Evolutionary conservation across 2,329 filamentous ascomycete species (phyloP).

Genomic region (Clonostachys chloroleuca): DNA sequence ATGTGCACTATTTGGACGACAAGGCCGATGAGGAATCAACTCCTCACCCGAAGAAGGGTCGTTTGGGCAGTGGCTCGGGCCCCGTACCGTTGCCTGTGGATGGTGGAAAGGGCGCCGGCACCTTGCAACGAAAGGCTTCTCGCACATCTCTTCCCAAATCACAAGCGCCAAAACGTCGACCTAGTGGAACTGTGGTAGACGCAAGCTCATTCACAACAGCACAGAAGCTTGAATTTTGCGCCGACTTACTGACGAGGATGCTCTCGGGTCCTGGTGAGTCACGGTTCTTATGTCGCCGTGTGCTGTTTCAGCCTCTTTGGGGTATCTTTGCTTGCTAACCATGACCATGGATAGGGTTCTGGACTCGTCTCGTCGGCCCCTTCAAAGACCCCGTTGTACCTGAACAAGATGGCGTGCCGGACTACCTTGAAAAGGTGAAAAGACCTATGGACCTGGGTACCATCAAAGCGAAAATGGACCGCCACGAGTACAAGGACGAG

Average conservation of each 20-base stretch:
- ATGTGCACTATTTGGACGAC: slow-evolving; percentile 43
- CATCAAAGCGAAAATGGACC: slow-evolving; percentile 57
- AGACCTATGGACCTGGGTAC: slow-evolving; percentile 58
- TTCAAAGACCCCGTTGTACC: slow-evolving; percentile 59
- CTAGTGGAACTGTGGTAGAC: slow-evolving; percentile 22
- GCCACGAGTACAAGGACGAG: slow-evolving; percentile 42
- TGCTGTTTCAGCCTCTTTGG: background rate
- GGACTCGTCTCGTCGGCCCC: slow-evolving; percentile 60
- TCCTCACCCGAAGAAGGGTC: slow-evolving; percentile 28
- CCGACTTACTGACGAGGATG: slow-evolving; percentile 55
- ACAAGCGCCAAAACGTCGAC: slow-evolving; percentile 21
- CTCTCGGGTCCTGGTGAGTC: slow-evolving; percentile 52
- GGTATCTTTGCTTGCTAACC: background rate
- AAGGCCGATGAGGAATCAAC: slow-evolving; percentile 31
- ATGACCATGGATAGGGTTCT: slow-evolving; percentile 42
- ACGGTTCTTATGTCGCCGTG: background rate
- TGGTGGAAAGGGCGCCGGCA: slow-evolving; percentile 12
- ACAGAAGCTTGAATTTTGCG: slow-evolving; percentile 53
- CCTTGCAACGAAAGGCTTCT: slow-evolving; percentile 17
- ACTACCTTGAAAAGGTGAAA: slow-evolving; percentile 57
- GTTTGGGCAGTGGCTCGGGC: slow-evolving; percentile 24
- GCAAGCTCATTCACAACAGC: slow-evolving; percentile 23
- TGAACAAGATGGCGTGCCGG: slow-evolving; percentile 50
- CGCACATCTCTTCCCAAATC: slow-evolving; percentile 24
- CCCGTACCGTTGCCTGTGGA: slow-evolving; percentile 5